phyloP scores from a whole-genome alignment of 306 rosid genomes.

The Trichosanthes cucumerina region DNA sequence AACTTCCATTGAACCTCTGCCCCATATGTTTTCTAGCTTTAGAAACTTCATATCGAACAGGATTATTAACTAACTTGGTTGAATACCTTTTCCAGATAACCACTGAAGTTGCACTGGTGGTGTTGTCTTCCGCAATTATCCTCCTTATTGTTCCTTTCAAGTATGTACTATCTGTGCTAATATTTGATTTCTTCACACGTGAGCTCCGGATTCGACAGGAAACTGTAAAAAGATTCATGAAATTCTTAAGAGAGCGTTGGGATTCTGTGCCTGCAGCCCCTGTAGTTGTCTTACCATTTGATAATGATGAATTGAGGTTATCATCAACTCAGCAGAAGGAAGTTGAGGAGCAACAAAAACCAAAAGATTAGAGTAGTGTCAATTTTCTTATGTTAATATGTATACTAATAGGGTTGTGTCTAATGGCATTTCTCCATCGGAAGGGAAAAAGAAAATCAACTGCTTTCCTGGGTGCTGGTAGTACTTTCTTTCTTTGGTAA shows the following conservation, averaged over 20 bases:
- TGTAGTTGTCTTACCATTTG: slow-evolving; percentile 71
- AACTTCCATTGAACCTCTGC: neutral
- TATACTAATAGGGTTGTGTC: neutral
- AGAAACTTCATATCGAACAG: neutral
- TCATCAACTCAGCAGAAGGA: slow-evolving; percentile 31
- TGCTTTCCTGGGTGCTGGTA: neutral
- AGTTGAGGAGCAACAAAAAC: slow-evolving; percentile 29
- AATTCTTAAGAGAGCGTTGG: slow-evolving; percentile 71
- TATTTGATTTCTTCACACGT: slow-evolving; percentile 72
- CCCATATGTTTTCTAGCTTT: neutral
- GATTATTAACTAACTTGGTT: slow-evolving; percentile 11
- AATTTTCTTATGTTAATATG: neutral
- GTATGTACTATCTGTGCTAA: slow-evolving; percentile 55
- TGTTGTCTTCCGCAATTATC: slow-evolving; percentile 50
- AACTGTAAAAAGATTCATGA: slow-evolving; percentile 58
- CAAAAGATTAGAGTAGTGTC: slow-evolving; percentile 20
- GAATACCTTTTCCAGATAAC: slow-evolving; percentile 50
- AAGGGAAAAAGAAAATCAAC: neutral
- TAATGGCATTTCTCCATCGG: neutral
- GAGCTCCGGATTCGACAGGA: slow-evolving; percentile 76
- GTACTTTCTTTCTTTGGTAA: neutral
- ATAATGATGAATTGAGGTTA: slow-evolving; percentile 32
- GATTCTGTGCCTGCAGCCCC: slow-evolving; percentile 83
- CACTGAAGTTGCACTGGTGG: slow-evolving; percentile 62
- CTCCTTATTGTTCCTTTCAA: slow-evolving; percentile 69